These are phyloP conservation scores for Papilionanthe hybrid DNA, from an alignment of 116 monocot genomes.

Conservation along the genomic window DNA sequence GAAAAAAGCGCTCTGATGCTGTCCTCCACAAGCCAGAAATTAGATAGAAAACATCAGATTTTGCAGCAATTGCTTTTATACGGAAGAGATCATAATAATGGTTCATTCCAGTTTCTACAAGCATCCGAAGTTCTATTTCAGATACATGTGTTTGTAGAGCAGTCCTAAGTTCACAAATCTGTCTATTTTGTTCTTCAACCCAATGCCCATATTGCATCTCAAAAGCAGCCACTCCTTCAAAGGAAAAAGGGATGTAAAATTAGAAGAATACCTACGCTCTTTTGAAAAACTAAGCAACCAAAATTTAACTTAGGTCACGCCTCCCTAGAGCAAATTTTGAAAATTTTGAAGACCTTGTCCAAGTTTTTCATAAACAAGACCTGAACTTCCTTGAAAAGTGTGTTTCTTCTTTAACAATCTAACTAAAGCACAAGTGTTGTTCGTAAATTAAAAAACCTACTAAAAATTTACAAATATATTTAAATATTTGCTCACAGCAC, in stretches of 20 bases:
- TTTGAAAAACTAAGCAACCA: background rate
- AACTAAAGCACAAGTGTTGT: background rate
- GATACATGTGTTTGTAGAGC: slow-evolving; percentile 67
- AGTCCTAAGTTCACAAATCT: slow-evolving; percentile 52
- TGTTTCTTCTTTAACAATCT: background rate
- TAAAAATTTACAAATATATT: no score
- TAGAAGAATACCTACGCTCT: background rate
- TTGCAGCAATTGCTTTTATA: slow-evolving; percentile 67
- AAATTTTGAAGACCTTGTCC: background rate
- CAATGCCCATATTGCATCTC: slow-evolving; percentile 88
- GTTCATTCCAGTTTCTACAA: slow-evolving; percentile 63
- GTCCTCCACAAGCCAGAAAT: slow-evolving; percentile 96
- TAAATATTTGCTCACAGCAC: no score
- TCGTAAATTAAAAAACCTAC: no score
- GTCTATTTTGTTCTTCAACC: slow-evolving; percentile 78
- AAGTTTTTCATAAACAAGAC: background rate
- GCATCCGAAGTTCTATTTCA: slow-evolving; percentile 75
- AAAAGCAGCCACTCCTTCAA: slow-evolving; percentile 64
- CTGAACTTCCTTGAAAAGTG: background rate
- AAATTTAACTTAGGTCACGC: background rate
- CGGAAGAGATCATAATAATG: slow-evolving; percentile 70
- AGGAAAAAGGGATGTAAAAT: background rate
- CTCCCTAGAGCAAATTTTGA: background rate
- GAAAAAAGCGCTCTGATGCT: slow-evolving; percentile 68
- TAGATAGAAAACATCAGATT: slow-evolving; percentile 83